A percentile compares a stretch with the other conserved stretches of the same genome.
Evolutionary conservation across 768 basidiomycete species (phyloP).

Genomic region (Naganishia kalamii): DNA sequence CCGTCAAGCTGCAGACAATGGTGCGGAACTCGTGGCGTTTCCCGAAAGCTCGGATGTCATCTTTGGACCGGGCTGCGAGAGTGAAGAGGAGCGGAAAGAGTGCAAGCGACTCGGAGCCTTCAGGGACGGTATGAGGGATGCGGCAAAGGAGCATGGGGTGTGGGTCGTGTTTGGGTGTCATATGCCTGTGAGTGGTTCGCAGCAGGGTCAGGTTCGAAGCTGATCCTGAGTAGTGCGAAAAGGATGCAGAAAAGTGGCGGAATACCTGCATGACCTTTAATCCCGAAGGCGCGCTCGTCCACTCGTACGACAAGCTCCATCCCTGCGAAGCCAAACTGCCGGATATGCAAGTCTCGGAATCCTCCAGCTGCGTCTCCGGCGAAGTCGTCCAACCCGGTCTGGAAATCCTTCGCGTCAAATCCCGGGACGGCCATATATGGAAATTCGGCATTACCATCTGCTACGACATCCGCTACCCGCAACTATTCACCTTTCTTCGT

Average conservation of each 20-base stretch:
- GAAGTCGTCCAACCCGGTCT: background rate
- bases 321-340: constrained; percentile 16
- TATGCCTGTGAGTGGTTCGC: background rate
- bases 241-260: constrained; percentile 14
- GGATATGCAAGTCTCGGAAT: constrained; percentile 17
- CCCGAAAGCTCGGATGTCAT: constrained; percentile 23
- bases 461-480: constrained; percentile 20
- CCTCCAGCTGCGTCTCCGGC: constrained; percentile 5
- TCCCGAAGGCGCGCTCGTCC: constrained; percentile 6
- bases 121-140: constrained; percentile 1
- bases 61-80: constrained; percentile 14
- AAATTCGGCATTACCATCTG: constrained; percentile 16
- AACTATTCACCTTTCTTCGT: constrained; percentile 14
- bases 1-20: constrained; percentile 2
- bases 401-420: background rate
- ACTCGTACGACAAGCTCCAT: constrained; percentile 20
- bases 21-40: constrained; percentile 13
- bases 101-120: background rate
- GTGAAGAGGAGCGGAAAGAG: constrained; percentile 11
- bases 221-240: background rate
- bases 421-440: constrained; percentile 6
- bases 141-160: constrained; percentile 12
- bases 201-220: background rate
- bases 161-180: constrained; percentile 16
- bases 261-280: constrained; percentile 12